Conservation (phyloP, 495 filamentous ascomycete genomes). For the Opeltia flavorubescens region DNA sequence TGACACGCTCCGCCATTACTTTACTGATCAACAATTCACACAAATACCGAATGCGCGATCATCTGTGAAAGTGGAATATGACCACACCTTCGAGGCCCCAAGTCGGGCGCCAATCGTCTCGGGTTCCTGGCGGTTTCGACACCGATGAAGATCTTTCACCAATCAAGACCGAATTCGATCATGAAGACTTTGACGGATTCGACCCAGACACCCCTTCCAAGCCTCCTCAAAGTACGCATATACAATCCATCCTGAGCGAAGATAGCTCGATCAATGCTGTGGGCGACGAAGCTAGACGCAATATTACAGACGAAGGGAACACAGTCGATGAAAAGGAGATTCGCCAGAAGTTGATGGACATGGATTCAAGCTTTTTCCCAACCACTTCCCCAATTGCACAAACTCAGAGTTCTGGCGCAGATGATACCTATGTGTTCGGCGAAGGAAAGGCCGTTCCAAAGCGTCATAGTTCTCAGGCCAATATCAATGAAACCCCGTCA, state of each 20-base stretch:
- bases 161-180: constrained; percentile 25
- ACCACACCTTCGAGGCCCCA: constrained; percentile 11
- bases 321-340: constrained; percentile 51
- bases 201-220: neutral
- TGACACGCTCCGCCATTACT: too few relatives aligned
- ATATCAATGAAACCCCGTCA: neutral
- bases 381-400: constrained; percentile 30
- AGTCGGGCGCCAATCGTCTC: constrained; percentile 15
- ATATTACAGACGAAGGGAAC: constrained; percentile 28
- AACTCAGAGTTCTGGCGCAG: constrained; percentile 20
- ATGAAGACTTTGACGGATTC: constrained; percentile 4
- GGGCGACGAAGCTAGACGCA: constrained; percentile 24
- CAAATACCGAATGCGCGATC: neutral
- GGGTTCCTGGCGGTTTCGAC: constrained; percentile 22
- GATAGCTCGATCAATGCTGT: constrained; percentile 16
- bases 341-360: constrained; percentile 60
- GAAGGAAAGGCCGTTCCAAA: neutral
- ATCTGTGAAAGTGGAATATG: constrained; percentile 4
- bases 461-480: neutral
- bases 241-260: constrained; percentile 1
- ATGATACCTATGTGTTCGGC: constrained; percentile 53
- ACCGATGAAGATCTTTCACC: constrained; percentile 24
- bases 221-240: neutral
- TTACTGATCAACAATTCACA: too few relatives aligned
- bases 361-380: constrained; percentile 73